These are phyloP conservation scores for Yarrowia sp. DNA, from an alignment of 805 yeast genomes.

Conservation along the genomic window DNA sequence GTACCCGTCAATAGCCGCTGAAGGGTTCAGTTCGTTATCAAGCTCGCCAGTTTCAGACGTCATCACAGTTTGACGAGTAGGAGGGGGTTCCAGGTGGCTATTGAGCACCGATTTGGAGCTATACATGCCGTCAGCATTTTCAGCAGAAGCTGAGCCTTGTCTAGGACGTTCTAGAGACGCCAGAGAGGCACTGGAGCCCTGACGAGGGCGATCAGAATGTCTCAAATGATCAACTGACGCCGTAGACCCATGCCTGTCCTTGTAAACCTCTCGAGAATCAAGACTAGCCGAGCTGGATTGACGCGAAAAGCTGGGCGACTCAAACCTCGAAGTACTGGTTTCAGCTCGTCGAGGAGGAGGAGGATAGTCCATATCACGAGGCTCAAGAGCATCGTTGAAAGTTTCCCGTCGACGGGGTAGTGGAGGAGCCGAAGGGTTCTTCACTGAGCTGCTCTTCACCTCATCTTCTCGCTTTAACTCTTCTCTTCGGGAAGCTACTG, in stretches of 20 bases:
- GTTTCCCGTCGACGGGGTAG: slow-evolving; percentile 3
- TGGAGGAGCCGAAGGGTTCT: not conserved
- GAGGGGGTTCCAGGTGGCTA: slow-evolving; percentile 14
- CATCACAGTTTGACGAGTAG: slow-evolving; percentile 5
- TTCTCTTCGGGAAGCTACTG: slow-evolving; percentile 14
- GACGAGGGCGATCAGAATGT: not conserved
- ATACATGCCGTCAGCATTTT: not conserved
- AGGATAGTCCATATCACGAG: slow-evolving; percentile 2
- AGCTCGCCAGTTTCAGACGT: slow-evolving; percentile 8
- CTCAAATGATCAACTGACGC: slow-evolving; percentile 1
- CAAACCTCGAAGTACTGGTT: no score
- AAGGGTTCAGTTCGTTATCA: slow-evolving; percentile 10
- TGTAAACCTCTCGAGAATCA: not conserved
- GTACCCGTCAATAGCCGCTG: slow-evolving; percentile 26
- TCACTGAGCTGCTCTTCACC: not conserved
- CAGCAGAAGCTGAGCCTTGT: not conserved
- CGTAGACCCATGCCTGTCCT: not conserved
- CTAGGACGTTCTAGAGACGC: not conserved
- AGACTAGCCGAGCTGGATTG: not conserved
- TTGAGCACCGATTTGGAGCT: not conserved
- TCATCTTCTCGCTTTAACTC: not conserved
- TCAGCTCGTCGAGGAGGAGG: slow-evolving; percentile 31
- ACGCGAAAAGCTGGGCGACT: not conserved
- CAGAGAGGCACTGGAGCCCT: slow-evolving; percentile 1
- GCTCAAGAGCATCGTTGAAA: not conserved